Base-by-base conservation (phyloP, 2,329 filamentous ascomycete genomes). In the Sclerotinia borealis region DNA sequence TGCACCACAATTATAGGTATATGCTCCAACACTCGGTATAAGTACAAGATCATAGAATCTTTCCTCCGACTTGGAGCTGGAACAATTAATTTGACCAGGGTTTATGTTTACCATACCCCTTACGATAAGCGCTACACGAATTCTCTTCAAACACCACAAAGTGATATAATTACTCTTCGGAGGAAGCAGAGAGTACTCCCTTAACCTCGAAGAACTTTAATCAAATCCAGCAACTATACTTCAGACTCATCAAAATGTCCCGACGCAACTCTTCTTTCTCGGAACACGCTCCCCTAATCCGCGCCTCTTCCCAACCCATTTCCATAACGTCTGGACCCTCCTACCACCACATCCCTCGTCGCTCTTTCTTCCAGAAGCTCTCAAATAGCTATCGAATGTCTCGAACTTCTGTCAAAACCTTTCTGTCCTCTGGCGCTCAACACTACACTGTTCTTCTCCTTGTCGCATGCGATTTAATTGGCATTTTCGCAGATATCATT, bases 401-500 rank as follows among this genome's bases (percentile, higher is more conserved):
- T 31, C 55, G 43, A 34, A 58, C 50, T 22, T 52, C 36, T 45
- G 17, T 52, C 3, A 31, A 39, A 31, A 36, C 43, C 48, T 69
- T 68, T 66, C 74, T 83, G 34, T 75, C 75, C 39, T 80, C 79
- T 11, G 79, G 76, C 68, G 73, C 73, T 52, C 80, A 80, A 15
- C 81, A 84, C 70, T 82, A 81, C 68, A 72, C 75, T 4, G 76
- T 83, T 19, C 74, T 84, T 17, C 61, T 75, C 4, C 76, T 84
- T 17, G 81, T 83, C 6, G 71, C 77, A 4, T 74, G 81, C 22
- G 81, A 83, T 68, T 77, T 83, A 4, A 72, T 76, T n/a, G 77
- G 77, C 68, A 81, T 83, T 66, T 81, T 84, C 68, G 77, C 79
- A 29, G 79, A 82, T 62, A 80, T 84, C 60, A 72, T 83, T 45